Evolutionary conservation across 1,284 basidiomycete genomes (phyloP).

Genomic region (Pseudozyma thailandica): DNA sequence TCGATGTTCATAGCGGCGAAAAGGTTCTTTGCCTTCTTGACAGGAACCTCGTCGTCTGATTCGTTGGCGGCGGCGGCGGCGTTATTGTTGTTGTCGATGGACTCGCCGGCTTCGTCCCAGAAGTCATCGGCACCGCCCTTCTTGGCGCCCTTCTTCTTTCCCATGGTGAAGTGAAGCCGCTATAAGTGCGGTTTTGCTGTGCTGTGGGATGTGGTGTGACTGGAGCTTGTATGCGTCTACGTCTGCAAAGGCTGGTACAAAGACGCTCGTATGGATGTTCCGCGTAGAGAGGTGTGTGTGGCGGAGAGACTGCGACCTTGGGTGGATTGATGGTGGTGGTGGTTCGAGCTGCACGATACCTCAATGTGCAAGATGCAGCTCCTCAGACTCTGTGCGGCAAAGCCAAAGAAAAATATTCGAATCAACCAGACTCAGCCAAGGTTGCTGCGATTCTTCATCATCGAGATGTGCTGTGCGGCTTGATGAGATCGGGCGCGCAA

Average conservation of each 20-base stretch:
- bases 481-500: slow-evolving; percentile 3
- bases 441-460: too few species aligned
- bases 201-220: not conserved
- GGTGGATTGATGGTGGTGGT: slow-evolving; percentile 3
- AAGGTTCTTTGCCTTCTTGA: slow-evolving; percentile 34
- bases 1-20: slow-evolving; percentile 50
- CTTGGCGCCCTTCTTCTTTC: slow-evolving; percentile 62
- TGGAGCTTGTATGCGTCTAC: not conserved
- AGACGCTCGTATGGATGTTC: not conserved
- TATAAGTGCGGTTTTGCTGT: slow-evolving; percentile 1
- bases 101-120: slow-evolving; percentile 61
- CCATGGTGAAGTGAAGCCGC: slow-evolving; percentile 45
- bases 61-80: slow-evolving; percentile 9
- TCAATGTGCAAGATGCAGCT: not conserved
- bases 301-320: slow-evolving; percentile 13
- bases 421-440: too few species aligned
- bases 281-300: not conserved
- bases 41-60: slow-evolving; percentile 19
- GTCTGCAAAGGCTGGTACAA: slow-evolving; percentile 12
- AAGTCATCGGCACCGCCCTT: slow-evolving; percentile 61
- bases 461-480: not conserved
- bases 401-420: too few species aligned
- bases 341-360: not conserved
- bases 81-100: slow-evolving; percentile 39
- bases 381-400: not conserved